Evolutionary conservation across 495 filamentous ascomycete genomes (phyloP).

Genomic region (Oleoguttula mirabilis): DNA sequence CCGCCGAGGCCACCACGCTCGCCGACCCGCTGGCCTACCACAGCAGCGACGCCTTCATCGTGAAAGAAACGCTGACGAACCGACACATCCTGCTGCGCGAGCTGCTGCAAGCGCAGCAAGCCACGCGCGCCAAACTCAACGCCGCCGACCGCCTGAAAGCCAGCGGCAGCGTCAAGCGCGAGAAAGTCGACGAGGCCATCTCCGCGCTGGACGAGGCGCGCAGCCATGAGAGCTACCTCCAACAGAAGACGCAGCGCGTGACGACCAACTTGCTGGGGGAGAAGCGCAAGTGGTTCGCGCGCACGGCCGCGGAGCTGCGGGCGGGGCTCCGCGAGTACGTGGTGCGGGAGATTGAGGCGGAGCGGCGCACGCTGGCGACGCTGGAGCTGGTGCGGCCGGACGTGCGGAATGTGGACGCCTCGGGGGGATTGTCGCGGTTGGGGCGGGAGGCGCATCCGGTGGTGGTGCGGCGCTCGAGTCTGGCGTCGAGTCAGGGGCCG

Average conservation of each 20-base stretch:
- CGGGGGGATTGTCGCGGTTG: constrained; percentile 75
- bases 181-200: constrained; percentile 96
- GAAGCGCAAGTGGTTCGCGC: constrained; percentile 80
- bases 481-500: constrained; percentile 79
- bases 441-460: constrained; percentile 79
- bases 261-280: constrained; percentile 81
- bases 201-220: constrained; percentile 75
- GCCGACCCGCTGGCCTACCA: constrained; percentile 92
- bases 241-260: constrained; percentile 71
- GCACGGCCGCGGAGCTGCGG: constrained; percentile 70
- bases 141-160: constrained; percentile 83
- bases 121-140: constrained; percentile 60
- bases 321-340: constrained; percentile 81
- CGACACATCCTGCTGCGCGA: constrained; percentile 96
- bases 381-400: constrained; percentile 87
- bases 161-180: constrained; percentile 66
- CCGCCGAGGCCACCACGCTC: constrained; percentile 88
- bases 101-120: constrained; percentile 73
- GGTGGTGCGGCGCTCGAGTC: constrained; percentile 55
- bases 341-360: constrained; percentile 86
- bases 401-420: constrained; percentile 81
- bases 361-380: constrained; percentile 81
- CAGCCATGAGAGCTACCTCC: constrained; percentile 62
- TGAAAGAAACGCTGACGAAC: constrained; percentile 98
- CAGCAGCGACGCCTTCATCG: constrained; percentile 90